Evolutionary conservation across 352 stramenopile species (phyloP).

Genomic region (Phytopythium delawarense): DNA sequence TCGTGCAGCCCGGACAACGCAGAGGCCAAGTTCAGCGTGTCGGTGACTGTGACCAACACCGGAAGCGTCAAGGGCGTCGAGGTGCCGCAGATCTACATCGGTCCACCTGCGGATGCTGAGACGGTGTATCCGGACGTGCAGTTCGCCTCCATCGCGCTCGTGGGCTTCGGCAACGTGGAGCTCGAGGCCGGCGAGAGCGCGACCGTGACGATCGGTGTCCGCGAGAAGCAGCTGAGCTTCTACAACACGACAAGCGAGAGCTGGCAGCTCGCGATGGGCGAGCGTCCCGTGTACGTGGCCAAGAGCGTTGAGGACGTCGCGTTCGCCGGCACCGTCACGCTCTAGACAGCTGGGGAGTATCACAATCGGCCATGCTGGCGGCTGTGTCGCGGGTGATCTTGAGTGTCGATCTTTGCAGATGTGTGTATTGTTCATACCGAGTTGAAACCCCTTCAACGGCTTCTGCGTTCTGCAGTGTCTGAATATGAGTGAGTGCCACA

Average conservation of each 20-base stretch:
- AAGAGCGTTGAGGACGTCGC: conserved; percentile 22
- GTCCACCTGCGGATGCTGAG: conserved; percentile 15
- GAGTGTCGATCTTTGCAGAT: too few species aligned
- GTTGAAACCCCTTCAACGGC: too few species aligned
- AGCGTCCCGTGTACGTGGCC: conserved; percentile 18
- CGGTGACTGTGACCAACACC: conserved; percentile 21
- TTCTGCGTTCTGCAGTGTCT: too few species aligned
- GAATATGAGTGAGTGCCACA: too few species aligned
- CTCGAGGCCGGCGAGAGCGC: conserved; percentile 23
- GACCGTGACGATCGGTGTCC: conserved; percentile 22
- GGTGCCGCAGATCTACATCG: conserved; percentile 29
- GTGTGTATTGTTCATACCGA: too few species aligned
- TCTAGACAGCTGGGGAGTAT: conserved; percentile 15
- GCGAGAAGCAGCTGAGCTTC: conserved; percentile 26
- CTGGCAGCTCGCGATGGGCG: conserved; percentile 20
- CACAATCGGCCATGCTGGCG: too few species aligned
- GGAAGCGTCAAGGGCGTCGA: conserved; percentile 25
- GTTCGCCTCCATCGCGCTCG: conserved; percentile 23
- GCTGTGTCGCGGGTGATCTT: too few species aligned
- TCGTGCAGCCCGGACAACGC: conserved; percentile 18
- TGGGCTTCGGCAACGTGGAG: conserved; percentile 28
- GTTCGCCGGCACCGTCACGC: conserved; percentile 19
- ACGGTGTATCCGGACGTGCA: conserved; percentile 21
- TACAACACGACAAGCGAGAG: conserved; percentile 21
- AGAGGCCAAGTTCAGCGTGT: conserved; percentile 21